A percentile compares a stretch with the other conserved stretches of the same genome.
These are phyloP conservation scores for Leersia perrieri DNA, from an alignment of 176 grass and related monocot genomes.

Conservation along the genomic window DNA sequence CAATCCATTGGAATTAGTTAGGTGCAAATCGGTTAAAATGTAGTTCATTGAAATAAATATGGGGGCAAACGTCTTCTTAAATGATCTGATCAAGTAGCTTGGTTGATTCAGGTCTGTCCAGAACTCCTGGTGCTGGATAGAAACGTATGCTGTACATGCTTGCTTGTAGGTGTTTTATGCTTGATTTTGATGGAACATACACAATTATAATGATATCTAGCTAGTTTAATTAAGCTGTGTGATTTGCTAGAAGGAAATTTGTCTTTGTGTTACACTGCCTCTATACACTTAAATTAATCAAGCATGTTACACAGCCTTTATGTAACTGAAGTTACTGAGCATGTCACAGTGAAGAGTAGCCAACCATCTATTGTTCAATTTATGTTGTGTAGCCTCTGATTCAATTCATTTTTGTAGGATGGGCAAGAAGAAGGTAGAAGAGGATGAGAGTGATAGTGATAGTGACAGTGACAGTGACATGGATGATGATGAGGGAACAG, in stretches of 20 bases:
- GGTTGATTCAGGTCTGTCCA: neutral
- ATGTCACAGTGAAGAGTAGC: neutral
- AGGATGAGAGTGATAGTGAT: conserved; percentile 58
- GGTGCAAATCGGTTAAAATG: neutral
- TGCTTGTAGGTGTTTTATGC: neutral
- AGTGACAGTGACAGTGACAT: conserved; percentile 41
- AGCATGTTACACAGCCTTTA: neutral
- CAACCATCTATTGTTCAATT: neutral
- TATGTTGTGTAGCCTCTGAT: conserved; percentile 2
- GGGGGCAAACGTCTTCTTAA: neutral
- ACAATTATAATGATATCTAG: neutral
- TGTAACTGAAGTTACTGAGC: conserved; percentile 4
- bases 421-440: conserved; percentile 81
- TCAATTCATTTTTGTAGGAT: conserved; percentile 54
- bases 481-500: conserved; percentile 44
- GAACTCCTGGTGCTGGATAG: neutral
- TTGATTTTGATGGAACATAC: neutral
- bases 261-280: neutral
- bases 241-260: neutral
- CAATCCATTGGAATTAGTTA: neutral
- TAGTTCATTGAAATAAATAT: neutral
- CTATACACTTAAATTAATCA: neutral
- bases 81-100: neutral
- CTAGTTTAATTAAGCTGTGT: conserved; percentile 9
- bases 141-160: neutral